A percentile compares a stretch with the other conserved stretches of the same genome.
Conservation (phyloP, 2,329 filamentous ascomycete species). For the Penicillium frequentans region DNA sequence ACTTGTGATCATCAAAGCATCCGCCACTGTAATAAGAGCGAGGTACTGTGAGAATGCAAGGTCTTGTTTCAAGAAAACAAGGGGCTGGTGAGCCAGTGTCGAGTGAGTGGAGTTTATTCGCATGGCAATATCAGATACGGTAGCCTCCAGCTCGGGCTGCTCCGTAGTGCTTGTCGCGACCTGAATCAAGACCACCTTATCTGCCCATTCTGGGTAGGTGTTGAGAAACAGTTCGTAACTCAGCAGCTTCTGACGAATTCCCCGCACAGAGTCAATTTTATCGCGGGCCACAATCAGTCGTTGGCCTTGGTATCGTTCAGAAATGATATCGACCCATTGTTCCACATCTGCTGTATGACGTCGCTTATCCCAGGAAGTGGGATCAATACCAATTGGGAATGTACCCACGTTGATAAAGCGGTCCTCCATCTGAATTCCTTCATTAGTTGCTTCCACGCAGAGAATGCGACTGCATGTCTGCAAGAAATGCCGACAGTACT, state of each 20-base stretch:
- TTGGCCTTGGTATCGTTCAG: constrained; percentile 83
- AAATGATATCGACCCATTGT: constrained; percentile 76
- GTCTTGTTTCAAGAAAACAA: constrained; percentile 93
- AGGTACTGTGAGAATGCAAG: constrained; percentile 91
- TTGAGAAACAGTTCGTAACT: constrained; percentile 93
- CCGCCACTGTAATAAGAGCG: constrained; percentile 84
- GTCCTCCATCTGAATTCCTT: constrained; percentile 87
- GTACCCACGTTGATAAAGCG: constrained; percentile 87
- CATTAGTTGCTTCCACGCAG: constrained; percentile 82
- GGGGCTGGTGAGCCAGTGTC: constrained; percentile 85
- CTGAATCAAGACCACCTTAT: constrained; percentile 86
- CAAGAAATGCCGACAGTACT: constrained; percentile 91
- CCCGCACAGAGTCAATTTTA: constrained; percentile 89
- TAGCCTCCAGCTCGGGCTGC: constrained; percentile 81
- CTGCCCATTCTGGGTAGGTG: constrained; percentile 85
- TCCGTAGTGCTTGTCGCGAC: constrained; percentile 90
- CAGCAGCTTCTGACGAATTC: constrained; percentile 88
- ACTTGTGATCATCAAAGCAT: constrained; percentile 91
- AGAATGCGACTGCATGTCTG: constrained; percentile 93
- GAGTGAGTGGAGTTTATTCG: constrained; percentile 91
- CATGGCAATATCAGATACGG: constrained; percentile 90
- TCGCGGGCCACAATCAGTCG: constrained; percentile 89
- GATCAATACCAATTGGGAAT: constrained; percentile 88
- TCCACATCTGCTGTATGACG: constrained; percentile 71
- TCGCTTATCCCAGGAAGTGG: constrained; percentile 68